phyloP scores from a whole-genome alignment of 768 basidiomycete genomes.

The Daedaleopsis nitida region DNA sequence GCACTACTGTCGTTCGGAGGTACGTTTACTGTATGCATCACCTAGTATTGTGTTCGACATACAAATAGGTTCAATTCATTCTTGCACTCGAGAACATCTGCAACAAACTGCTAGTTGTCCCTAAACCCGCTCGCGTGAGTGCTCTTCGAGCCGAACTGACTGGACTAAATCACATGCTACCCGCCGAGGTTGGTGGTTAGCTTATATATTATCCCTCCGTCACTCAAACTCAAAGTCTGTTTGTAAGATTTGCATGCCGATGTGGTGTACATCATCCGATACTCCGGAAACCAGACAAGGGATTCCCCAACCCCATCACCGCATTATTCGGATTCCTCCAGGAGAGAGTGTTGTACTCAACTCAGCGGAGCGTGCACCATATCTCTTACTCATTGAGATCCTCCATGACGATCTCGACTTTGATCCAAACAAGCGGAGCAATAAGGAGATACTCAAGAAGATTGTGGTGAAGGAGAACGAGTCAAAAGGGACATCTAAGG shows the following conservation, averaged over 20 bases:
- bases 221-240: neutral
- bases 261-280: slow-evolving; percentile 84
- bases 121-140: slow-evolving; percentile 91
- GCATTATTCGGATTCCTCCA: slow-evolving; percentile 95
- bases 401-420: slow-evolving; percentile 91
- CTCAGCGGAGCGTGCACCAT: slow-evolving; percentile 95
- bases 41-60: slow-evolving; percentile 3
- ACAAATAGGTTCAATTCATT: slow-evolving; percentile 76
- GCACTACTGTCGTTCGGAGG: slow-evolving; percentile 89
- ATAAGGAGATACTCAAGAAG: slow-evolving; percentile 83
- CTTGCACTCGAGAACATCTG: slow-evolving; percentile 90
- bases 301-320: slow-evolving; percentile 75
- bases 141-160: slow-evolving; percentile 97
- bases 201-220: neutral
- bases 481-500: slow-evolving; percentile 56
- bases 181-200: slow-evolving; percentile 75
- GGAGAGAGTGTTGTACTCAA: slow-evolving; percentile 98
- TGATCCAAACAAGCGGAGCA: slow-evolving; percentile 78
- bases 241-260: slow-evolving; percentile 77
- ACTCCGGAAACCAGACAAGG: slow-evolving; percentile 39
- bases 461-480: slow-evolving; percentile 69
- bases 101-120: slow-evolving; percentile 88
- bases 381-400: slow-evolving; percentile 89
- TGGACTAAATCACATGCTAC: slow-evolving; percentile 91
- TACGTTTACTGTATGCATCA: slow-evolving; percentile 34